A percentile compares a stretch with the other conserved stretches of the same genome.
These are phyloP conservation scores for Pleurotus salmoneostramineus DNA, from an alignment of 768 basidiomycete genomes.

Conservation along the genomic window DNA sequence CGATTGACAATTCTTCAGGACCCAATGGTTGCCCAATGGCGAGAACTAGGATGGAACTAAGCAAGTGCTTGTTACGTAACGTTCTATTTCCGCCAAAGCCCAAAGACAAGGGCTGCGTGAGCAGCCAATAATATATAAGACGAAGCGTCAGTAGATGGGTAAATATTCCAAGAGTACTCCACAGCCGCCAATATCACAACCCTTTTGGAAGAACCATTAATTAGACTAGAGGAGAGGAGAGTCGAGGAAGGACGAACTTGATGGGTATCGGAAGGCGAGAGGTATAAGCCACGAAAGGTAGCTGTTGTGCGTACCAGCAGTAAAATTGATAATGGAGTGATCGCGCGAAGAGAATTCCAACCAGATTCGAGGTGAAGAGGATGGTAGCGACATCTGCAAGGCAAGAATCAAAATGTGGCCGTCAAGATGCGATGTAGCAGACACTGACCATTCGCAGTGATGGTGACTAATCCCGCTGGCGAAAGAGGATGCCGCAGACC, in stretches of 20 bases:
- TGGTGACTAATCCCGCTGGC: conserved; percentile 40
- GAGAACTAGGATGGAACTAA: not conserved
- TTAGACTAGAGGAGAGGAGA: not conserved
- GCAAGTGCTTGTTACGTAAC: not conserved
- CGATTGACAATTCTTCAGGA: not conserved
- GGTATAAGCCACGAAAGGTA: conserved; percentile 81
- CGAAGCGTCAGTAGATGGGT: conserved; percentile 71
- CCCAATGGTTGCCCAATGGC: too few species aligned
- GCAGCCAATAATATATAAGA: conserved; percentile 51
- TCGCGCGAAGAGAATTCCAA: conserved; percentile 89
- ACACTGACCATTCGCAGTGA: conserved; percentile 64
- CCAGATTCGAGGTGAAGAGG: conserved; percentile 87
- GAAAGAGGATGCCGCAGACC: conserved; percentile 47
- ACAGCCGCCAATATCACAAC: conserved; percentile 54
- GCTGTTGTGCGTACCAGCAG: conserved; percentile 92
- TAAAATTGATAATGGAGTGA: conserved; percentile 99
- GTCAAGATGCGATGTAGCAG: conserved; percentile 10
- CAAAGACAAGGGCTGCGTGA: conserved; percentile 48
- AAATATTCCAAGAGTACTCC: conserved; percentile 88
- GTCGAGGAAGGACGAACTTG: conserved; percentile 44
- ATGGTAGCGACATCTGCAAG: conserved; percentile 71
- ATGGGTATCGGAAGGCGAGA: conserved; percentile 57
- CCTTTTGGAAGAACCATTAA: conserved; percentile 31
- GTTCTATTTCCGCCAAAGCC: conserved; percentile 31
- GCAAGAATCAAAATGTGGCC: not conserved